phyloP scores from a whole-genome alignment of 176 grass and related monocot species.

The Oryza glaberrima region DNA sequence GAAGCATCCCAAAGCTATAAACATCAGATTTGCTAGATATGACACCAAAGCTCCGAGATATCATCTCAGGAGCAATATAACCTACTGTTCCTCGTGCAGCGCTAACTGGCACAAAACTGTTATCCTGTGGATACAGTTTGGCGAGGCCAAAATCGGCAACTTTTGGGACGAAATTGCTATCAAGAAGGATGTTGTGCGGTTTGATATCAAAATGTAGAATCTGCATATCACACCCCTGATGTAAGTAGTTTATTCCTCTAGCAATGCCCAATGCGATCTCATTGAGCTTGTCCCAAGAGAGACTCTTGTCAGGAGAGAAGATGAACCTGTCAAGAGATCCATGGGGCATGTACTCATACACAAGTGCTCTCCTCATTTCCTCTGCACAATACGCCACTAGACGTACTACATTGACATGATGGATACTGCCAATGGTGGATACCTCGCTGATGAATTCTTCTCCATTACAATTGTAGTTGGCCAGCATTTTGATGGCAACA shows the following conservation, averaged over 20 bases:
- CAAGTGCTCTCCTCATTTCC: constrained; percentile 31
- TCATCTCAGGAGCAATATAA: constrained; percentile 60
- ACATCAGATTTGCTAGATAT: constrained; percentile 54
- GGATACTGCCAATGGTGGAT: constrained; percentile 54
- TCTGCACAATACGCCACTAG: constrained; percentile 47
- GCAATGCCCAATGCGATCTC: constrained; percentile 51
- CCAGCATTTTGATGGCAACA: too few relatives aligned
- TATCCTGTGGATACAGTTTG: constrained; percentile 49
- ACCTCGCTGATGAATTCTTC: constrained; percentile 72
- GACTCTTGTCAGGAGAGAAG: constrained; percentile 19
- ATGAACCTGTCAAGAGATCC: constrained; percentile 65
- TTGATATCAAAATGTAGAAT: constrained; percentile 77
- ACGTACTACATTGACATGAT: constrained; percentile 55
- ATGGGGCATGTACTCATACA: constrained; percentile 56
- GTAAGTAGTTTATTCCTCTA: constrained; percentile 53
- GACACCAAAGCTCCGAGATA: constrained; percentile 51
- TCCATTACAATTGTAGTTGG: constrained; percentile 39
- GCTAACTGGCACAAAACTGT: constrained; percentile 17
- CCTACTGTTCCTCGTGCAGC: constrained; percentile 51
- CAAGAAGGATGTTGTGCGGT: constrained; percentile 56
- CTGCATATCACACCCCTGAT: constrained; percentile 47
- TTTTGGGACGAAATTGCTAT: constrained; percentile 50
- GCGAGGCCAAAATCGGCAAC: constrained; percentile 59
- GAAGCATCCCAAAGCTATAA: constrained; percentile 66
- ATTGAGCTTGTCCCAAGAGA: constrained; percentile 45